Base-by-base conservation (phyloP, 352 stramenopile species). In the Globisporangium parvum region DNA sequence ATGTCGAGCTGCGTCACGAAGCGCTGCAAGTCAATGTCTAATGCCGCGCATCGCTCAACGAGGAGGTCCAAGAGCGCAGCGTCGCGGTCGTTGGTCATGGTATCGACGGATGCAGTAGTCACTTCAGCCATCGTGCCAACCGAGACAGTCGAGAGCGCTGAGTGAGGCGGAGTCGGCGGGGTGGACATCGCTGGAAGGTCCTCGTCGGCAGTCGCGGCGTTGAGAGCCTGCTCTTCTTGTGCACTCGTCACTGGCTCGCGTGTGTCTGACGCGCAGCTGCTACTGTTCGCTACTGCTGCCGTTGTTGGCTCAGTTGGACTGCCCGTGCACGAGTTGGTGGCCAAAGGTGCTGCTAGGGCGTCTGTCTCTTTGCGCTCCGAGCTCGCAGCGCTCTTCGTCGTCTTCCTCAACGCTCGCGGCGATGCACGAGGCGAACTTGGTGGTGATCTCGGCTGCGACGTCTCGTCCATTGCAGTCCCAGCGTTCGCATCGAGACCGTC, bases 31-130 rank as follows among this genome's bases (percentile, higher is more conserved):
- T 79, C 55, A 45, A 74, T 60, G 23, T 53, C 37, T 40, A 61
- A 46, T 26, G 71, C 62, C 20, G 58, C 56, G 48, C 70, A 74
- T n/a, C 70, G 54, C 21, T 57, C 53, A n/a, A 62, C 58, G 21
- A 79, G 53, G 28, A 64, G 14, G 26, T 62, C 52, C 8, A 73
- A 39, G 23, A 71, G 28, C 28, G n/a, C 51, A 47, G 57, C 39
- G 20, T 60, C 26, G 14, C 33, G 11, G 9, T 55, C 51, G 18
- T 76, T 58, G n/a, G 67, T 76, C n/a, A 56, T 26, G 11, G 51
- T 79, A 8, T 47, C 62, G 49, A 74, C 41, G n/a, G 65, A 68
- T 17, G 41, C 47, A 23, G 59, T 62, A 31, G 45, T 10, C 8
- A 40, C 35, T 20, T 54, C 45, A 2, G 47, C 26, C 48, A 52